A percentile compares a stretch with the other conserved stretches of the same genome.
phyloP scores from a whole-genome alignment of 1,139 yeast species.

The Debaryomyces psychrophilus region DNA sequence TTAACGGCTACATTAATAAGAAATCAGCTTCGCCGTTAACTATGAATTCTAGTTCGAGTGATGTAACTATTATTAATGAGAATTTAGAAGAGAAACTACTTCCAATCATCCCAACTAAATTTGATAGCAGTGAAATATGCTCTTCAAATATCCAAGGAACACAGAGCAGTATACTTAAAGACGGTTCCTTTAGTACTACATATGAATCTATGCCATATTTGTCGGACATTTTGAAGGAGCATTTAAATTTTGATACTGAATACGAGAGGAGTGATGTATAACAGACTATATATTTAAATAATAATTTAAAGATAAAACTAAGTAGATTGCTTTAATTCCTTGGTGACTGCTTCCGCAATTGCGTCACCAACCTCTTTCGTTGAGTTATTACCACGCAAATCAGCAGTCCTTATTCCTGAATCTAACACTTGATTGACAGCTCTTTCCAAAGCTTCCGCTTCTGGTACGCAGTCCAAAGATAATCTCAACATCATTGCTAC shows the following conservation, averaged over 20 bases:
- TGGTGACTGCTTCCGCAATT: constrained; percentile 69
- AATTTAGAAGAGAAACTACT: constrained; percentile 4
- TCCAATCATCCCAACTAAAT: not conserved
- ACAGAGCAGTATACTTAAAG: constrained; percentile 8
- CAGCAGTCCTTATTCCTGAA: constrained; percentile 85
- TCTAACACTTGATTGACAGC: constrained; percentile 87
- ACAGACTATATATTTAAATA: constrained; percentile 1
- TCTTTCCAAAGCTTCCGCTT: constrained; percentile 85
- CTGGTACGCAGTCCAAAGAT: constrained; percentile 77
- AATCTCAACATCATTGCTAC: constrained; percentile 97
- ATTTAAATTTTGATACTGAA: constrained; percentile 22
- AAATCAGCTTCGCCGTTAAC: constrained; percentile 11
- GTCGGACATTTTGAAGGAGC: constrained; percentile 36
- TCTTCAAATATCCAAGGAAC: not conserved
- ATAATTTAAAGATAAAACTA: not conserved
- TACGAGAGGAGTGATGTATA: not conserved
- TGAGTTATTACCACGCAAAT: constrained; percentile 76
- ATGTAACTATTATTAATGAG: constrained; percentile 36
- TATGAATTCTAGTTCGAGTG: constrained; percentile 33
- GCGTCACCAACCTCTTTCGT: constrained; percentile 96
- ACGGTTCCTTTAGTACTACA: constrained; percentile 17
- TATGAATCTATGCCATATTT: constrained; percentile 41
- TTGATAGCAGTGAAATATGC: not conserved
- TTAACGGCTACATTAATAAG: not conserved
- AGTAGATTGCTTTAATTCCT: constrained; percentile 43